These are phyloP conservation scores for Neonectria faginata DNA, from an alignment of 2,329 filamentous ascomycete genomes.

Conservation along the genomic window DNA sequence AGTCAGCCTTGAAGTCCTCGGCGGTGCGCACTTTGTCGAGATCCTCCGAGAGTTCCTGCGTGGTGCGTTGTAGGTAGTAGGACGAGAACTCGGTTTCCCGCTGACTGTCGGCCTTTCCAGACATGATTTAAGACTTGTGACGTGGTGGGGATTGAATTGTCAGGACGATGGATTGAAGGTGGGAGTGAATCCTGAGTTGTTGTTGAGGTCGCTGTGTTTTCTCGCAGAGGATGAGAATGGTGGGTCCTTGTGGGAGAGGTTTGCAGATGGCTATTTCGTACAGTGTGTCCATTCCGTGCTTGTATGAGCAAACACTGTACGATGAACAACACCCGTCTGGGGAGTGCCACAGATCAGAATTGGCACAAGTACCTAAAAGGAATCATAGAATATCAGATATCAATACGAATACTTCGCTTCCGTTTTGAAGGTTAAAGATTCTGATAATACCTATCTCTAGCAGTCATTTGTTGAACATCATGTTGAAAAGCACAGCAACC, in stretches of 20 bases:
- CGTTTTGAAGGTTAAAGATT: not conserved
- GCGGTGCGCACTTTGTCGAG: constrained; percentile 76
- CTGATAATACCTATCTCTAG: not conserved
- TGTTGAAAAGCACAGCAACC: not conserved
- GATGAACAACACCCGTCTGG: too few relatives aligned
- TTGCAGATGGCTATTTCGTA: not conserved
- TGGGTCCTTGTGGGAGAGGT: constrained; percentile 2
- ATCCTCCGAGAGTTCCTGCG: constrained; percentile 78
- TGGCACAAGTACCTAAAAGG: not conserved
- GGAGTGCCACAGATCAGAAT: not conserved
- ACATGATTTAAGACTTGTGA: constrained; percentile 22
- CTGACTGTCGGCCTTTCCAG: constrained; percentile 33
- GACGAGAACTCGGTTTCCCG: constrained; percentile 64
- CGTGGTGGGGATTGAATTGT: not conserved
- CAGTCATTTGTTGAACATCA: not conserved
- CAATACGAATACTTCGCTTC: not conserved
- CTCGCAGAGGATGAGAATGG: not conserved
- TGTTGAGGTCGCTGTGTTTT: not conserved
- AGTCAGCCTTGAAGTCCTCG: constrained; percentile 76
- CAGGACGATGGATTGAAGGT: not conserved
- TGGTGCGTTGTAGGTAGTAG: constrained; percentile 77
- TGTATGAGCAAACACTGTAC: not conserved
- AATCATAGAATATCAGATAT: not conserved
- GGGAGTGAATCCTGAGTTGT: not conserved
- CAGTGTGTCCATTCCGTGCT: not conserved